Conservation (phyloP, 495 filamentous ascomycete genomes). For the Penicillium tannophilum region DNA sequence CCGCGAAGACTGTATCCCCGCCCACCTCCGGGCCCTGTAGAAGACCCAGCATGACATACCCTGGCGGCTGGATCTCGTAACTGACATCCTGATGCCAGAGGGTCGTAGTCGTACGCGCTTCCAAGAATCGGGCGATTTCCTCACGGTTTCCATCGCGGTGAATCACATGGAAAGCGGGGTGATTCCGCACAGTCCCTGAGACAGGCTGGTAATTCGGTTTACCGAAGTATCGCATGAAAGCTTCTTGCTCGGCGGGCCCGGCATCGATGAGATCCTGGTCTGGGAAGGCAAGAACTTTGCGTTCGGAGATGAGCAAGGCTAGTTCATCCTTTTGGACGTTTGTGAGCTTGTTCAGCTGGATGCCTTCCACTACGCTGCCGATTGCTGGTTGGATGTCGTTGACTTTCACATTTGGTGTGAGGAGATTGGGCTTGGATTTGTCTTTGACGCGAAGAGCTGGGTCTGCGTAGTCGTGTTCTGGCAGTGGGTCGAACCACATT, state of each 20-base stretch:
- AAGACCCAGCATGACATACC: conserved; percentile 60
- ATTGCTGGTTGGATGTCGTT: conserved; percentile 69
- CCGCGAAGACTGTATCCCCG: conserved; percentile 78
- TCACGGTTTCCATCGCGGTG: conserved; percentile 60
- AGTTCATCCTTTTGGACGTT: conserved; percentile 77
- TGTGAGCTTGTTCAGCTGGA: conserved; percentile 69
- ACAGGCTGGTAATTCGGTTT: conserved; percentile 64
- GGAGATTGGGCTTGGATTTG: conserved; percentile 59
- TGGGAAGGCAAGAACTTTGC: conserved; percentile 79
- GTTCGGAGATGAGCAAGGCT: conserved; percentile 70
- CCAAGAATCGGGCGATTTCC: conserved; percentile 57
- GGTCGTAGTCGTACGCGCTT: conserved; percentile 56
- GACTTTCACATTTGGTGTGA: conserved; percentile 49
- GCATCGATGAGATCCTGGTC: conserved; percentile 72
- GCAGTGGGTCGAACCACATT: conserved; percentile 59
- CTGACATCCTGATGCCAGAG: conserved; percentile 65
- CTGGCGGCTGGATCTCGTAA: conserved; percentile 60
- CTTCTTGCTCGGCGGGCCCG: conserved; percentile 60
- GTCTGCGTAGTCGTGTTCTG: conserved; percentile 61
- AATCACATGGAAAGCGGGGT: conserved; percentile 62
- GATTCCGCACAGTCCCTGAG: conserved; percentile 52
- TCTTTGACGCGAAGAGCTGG: conserved; percentile 58
- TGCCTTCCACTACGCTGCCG: conserved; percentile 70
- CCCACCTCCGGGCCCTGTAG: conserved; percentile 62
- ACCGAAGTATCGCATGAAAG: conserved; percentile 60